phyloP scores from a whole-genome alignment of 345 rosid species.

The Melaleuca quinquenervia region DNA sequence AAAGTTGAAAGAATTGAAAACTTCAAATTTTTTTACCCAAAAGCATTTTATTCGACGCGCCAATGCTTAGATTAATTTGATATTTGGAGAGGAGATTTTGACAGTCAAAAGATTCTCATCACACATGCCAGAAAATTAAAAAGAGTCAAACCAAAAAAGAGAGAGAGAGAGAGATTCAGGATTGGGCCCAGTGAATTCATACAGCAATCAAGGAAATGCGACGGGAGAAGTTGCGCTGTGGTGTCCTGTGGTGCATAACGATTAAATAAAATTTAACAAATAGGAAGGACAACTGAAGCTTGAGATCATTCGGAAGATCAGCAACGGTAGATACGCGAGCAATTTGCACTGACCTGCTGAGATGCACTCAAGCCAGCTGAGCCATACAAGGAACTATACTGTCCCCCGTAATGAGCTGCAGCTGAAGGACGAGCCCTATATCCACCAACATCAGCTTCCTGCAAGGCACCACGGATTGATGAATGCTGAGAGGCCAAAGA shows the following conservation, averaged over 20 bases:
- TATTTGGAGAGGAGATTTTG: not conserved
- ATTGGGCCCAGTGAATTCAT: not conserved
- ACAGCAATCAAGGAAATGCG: not conserved
- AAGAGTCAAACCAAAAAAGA: not conserved
- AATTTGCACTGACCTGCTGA: conserved; percentile 41
- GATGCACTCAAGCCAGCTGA: conserved; percentile 42
- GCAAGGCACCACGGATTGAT: conserved; percentile 41
- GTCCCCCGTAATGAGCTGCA: conserved; percentile 62
- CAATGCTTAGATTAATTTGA: not conserved
- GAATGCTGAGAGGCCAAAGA: conserved; percentile 56
- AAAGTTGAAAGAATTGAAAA: not conserved
- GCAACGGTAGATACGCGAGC: not conserved
- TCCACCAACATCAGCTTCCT: conserved; percentile 58
- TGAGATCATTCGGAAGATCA: not conserved
- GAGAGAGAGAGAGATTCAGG: not conserved
- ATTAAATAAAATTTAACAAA: not conserved
- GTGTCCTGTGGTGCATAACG: not conserved
- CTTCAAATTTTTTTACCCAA: not conserved
- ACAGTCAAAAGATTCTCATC: not conserved
- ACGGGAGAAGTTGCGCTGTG: not conserved
- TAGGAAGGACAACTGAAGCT: not conserved
- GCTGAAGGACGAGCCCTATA: conserved; percentile 52
- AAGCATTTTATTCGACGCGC: not conserved
- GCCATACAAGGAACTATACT: conserved; percentile 58
- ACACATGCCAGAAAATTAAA: not conserved